phyloP scores from a whole-genome alignment of 1,284 basidiomycete species.

The Vanrija sp. region DNA sequence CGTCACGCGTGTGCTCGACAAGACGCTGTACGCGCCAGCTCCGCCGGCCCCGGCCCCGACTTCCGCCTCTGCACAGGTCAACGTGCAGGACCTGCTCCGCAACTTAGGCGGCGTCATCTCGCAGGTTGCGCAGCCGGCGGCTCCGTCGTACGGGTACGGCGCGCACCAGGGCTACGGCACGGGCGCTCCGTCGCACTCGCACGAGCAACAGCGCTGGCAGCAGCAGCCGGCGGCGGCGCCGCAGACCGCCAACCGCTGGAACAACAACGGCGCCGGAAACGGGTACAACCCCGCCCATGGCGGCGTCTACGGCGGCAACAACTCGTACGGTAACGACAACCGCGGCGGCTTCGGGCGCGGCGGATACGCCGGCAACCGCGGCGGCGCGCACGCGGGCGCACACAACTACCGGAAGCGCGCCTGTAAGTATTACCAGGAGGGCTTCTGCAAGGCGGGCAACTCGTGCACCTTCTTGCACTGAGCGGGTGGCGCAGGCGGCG shows the following conservation, averaged over 20 bases:
- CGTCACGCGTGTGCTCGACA: not conserved
- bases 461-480: not conserved
- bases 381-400: not conserved
- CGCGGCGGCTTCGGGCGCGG: not conserved
- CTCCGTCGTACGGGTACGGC: not conserved
- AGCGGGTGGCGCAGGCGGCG: not conserved
- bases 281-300: not conserved
- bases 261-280: not conserved
- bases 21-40: not conserved
- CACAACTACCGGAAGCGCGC: not conserved
- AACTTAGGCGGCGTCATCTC: conserved; percentile 1
- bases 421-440: not conserved
- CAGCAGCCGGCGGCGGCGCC: too few species aligned
- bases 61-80: not conserved
- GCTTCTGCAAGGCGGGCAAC: conserved; percentile 1
- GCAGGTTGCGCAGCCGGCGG: too few species aligned
- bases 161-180: not conserved
- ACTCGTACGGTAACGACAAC: not conserved
- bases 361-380: not conserved
- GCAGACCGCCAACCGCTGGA: too few species aligned
- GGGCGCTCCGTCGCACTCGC: too few species aligned
- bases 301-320: not conserved
- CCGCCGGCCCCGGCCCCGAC: not conserved
- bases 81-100: conserved; percentile 1
- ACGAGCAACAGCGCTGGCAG: too few species aligned